Conservation (phyloP, 169 alveolate genomes). For the Babesia divergens region DNA sequence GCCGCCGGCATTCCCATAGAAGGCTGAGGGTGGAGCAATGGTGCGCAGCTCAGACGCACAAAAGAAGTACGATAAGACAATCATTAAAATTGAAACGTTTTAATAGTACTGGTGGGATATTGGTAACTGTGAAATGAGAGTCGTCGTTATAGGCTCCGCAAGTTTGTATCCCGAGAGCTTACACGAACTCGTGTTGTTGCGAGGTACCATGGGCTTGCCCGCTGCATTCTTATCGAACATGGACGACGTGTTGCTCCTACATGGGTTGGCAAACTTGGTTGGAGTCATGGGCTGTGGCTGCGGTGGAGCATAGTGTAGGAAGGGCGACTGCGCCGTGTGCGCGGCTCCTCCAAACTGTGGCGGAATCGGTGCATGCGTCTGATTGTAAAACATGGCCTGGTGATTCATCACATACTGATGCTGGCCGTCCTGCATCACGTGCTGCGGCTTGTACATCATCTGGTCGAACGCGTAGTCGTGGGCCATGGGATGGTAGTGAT, state of each 20-base stretch:
- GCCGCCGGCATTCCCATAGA: neutral
- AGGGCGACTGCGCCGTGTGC: neutral
- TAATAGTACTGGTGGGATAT: neutral
- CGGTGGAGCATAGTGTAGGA: neutral
- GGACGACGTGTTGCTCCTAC: slow-evolving; percentile 20
- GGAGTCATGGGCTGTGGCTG: neutral
- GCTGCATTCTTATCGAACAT: neutral
- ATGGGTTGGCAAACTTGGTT: neutral
- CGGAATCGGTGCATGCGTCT: neutral
- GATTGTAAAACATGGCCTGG: neutral
- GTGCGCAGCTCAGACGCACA: neutral
- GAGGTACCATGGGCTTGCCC: neutral
- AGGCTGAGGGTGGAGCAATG: neutral
- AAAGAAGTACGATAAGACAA: neutral
- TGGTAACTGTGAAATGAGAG: slow-evolving; percentile 17
- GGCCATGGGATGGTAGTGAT: slow-evolving; percentile 17
- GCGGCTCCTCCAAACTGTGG: slow-evolving; percentile 15
- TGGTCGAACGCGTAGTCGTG: slow-evolving; percentile 13
- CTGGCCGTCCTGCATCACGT: neutral
- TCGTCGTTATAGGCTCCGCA: slow-evolving; percentile 13
- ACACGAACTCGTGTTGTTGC: slow-evolving; percentile 21
- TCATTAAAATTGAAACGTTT: neutral
- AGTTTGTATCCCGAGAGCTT: neutral
- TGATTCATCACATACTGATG: neutral
- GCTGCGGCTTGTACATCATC: neutral